Conservation (phyloP, 257 asterid genomes). For the Asclepias syriaca region DNA sequence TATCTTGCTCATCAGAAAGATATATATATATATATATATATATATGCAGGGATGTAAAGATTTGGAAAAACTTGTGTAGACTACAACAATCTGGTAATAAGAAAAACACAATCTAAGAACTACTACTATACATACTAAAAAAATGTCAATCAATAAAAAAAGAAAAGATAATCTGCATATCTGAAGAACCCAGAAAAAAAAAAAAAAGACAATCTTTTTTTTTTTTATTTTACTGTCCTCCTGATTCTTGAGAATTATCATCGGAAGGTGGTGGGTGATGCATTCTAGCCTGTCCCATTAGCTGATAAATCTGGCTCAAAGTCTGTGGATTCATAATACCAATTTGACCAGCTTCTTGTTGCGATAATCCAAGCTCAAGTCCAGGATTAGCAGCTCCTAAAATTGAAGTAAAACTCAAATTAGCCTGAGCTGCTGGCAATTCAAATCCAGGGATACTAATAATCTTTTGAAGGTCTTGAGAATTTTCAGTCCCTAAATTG, state of each 20-base stretch:
- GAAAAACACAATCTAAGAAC: too few species aligned
- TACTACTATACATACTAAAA: too few species aligned
- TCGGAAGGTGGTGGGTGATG: conserved; percentile 35
- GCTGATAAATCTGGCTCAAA: conserved; percentile 61
- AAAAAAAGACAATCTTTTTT: too few species aligned
- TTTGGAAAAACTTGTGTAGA: neutral
- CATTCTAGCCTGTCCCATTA: conserved; percentile 39
- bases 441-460: conserved; percentile 57
- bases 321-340: conserved; percentile 50
- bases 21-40: too few species aligned
- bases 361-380: conserved; percentile 66
- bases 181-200: too few species aligned
- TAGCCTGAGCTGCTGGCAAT: conserved; percentile 29
- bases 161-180: too few species aligned
- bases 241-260: conserved; percentile 58
- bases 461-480: conserved; percentile 39
- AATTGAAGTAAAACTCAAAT: conserved; percentile 56
- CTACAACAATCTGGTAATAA: too few species aligned
- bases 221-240: conserved; percentile 28
- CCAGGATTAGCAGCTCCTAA: conserved; percentile 58
- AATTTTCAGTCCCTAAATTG: conserved; percentile 36
- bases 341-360: conserved; percentile 52
- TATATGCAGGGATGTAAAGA: too few species aligned
- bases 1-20: too few species aligned
- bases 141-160: too few species aligned